phyloP scores from a whole-genome alignment of 345 rosid genomes.

The Cochlearia excelsa region DNA sequence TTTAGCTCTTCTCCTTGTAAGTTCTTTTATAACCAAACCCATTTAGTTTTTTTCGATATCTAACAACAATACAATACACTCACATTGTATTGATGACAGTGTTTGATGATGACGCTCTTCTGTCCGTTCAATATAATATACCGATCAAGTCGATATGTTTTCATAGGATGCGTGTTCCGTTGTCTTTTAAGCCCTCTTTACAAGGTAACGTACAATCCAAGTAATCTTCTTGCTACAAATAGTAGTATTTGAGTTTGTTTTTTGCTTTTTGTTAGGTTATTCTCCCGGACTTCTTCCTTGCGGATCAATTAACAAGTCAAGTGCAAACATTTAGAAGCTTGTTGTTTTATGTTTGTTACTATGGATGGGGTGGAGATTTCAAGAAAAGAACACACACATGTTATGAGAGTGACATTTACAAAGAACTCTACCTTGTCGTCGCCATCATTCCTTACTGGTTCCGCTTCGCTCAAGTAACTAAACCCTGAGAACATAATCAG shows the following conservation, averaged over 20 bases:
- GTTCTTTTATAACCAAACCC: constrained; percentile 9
- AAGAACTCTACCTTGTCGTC: constrained; percentile 44
- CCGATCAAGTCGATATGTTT: constrained; percentile 59
- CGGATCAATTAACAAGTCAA: constrained; percentile 88
- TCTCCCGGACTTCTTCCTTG: constrained; percentile 83
- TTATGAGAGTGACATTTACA: constrained; percentile 41
- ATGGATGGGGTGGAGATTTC: constrained; percentile 60
- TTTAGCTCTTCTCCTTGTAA: constrained; percentile 54
- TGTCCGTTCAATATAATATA: constrained; percentile 69
- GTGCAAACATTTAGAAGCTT: constrained; percentile 59
- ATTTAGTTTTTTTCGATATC: too few species aligned
- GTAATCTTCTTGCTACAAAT: not conserved
- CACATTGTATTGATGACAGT: constrained; percentile 35
- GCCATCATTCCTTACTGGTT: constrained; percentile 71
- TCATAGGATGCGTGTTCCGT: constrained; percentile 47
- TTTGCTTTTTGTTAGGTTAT: constrained; percentile 44
- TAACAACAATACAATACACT: too few species aligned
- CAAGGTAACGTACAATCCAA: constrained; percentile 47
- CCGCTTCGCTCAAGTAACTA: constrained; percentile 64
- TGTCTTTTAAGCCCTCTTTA: constrained; percentile 64
- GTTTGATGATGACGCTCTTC: constrained; percentile 40
- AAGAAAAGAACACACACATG: constrained; percentile 50
- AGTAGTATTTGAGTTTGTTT: not conserved
- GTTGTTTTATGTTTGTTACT: constrained; percentile 59
- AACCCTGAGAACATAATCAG: too few species aligned